These are phyloP conservation scores for Fusarium dlaminii DNA, from an alignment of 2,329 filamentous ascomycete species.

Conservation along the genomic window DNA sequence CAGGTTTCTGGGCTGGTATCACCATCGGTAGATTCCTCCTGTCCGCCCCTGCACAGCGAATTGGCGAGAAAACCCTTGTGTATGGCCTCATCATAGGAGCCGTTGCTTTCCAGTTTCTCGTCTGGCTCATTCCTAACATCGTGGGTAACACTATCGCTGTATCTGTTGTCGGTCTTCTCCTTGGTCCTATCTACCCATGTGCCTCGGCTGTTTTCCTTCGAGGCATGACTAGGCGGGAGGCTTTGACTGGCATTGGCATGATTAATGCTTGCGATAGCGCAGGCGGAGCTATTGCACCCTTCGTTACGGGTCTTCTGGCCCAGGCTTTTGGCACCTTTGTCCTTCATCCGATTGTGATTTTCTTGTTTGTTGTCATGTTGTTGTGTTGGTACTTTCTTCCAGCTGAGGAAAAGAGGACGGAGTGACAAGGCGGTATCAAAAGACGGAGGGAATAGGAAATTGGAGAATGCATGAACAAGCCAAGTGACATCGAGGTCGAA, in stretches of 20 bases:
- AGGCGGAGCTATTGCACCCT: conserved; percentile 74
- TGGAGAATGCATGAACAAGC: neutral
- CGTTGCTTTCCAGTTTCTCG: conserved; percentile 75
- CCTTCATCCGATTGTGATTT: conserved; percentile 73
- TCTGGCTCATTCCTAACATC: conserved; percentile 82
- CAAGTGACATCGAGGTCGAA: too few species aligned
- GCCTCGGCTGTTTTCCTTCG: conserved; percentile 71
- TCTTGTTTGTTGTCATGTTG: conserved; percentile 71
- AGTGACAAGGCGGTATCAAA: conserved; percentile 42
- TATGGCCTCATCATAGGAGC: conserved; percentile 69
- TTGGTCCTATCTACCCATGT: conserved; percentile 84
- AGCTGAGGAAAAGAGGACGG: conserved; percentile 64
- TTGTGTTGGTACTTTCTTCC: conserved; percentile 72
- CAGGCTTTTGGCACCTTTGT: conserved; percentile 71
- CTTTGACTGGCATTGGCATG: conserved; percentile 71
- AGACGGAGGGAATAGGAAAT: neutral
- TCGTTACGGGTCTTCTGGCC: conserved; percentile 71
- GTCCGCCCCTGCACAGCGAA: conserved; percentile 68
- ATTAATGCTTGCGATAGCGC: conserved; percentile 76
- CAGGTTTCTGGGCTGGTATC: conserved; percentile 77
- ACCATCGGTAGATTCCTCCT: conserved; percentile 79
- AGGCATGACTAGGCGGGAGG: conserved; percentile 66
- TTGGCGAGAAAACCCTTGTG: conserved; percentile 78
- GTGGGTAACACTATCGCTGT: conserved; percentile 74
- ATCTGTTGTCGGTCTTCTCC: conserved; percentile 75